Evolutionary conservation across 768 basidiomycete species (phyloP).

Genomic region (Tulasnella calospora): DNA sequence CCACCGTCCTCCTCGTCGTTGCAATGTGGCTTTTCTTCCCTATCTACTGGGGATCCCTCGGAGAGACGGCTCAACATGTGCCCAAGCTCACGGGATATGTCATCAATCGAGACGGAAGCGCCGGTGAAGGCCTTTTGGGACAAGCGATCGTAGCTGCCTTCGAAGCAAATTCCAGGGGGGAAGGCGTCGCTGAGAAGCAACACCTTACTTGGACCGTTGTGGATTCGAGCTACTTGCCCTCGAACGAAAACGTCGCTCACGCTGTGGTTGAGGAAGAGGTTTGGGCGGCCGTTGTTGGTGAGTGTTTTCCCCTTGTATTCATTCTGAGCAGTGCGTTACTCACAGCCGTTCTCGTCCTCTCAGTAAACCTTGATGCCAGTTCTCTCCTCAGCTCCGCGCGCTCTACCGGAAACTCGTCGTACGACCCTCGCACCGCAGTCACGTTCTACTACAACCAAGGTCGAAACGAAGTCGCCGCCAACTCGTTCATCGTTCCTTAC

Average conservation of each 20-base stretch:
- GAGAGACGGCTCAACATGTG: background rate
- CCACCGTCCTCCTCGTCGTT: background rate
- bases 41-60: conserved; percentile 1
- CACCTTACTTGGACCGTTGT: conserved; percentile 1
- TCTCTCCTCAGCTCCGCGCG: conserved; percentile 36
- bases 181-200: conserved; percentile 15
- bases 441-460: conserved; percentile 42
- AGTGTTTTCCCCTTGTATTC: conserved; percentile 18
- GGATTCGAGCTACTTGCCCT: conserved; percentile 14
- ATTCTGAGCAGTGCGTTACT: background rate
- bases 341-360: background rate
- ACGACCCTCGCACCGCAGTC: conserved; percentile 38
- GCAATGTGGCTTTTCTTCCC: background rate
- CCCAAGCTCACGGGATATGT: background rate
- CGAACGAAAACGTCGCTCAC: conserved; percentile 32
- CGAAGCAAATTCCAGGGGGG: conserved; percentile 29
- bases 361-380: conserved; percentile 40
- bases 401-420: conserved; percentile 38
- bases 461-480: conserved; percentile 42
- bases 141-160: conserved; percentile 34
- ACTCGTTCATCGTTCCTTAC: conserved; percentile 41
- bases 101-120: conserved; percentile 15
- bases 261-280: conserved; percentile 39
- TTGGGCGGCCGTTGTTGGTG: conserved; percentile 45
- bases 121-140: conserved; percentile 13